Conservation (phyloP, 1,284 basidiomycete species). For the Farysia itapuensis region DNA sequence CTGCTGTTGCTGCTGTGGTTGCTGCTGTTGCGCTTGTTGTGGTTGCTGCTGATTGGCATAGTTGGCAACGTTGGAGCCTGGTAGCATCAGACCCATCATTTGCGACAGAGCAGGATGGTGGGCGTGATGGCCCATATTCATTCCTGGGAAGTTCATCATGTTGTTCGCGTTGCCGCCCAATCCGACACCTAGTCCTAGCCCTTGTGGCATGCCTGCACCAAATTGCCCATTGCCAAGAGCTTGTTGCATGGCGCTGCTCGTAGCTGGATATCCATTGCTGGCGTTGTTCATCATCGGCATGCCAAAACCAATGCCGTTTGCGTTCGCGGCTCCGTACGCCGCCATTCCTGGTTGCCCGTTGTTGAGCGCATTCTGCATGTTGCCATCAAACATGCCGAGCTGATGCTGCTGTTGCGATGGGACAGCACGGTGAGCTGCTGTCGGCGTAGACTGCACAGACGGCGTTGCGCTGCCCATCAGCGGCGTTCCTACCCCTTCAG, state of each 20-base stretch:
- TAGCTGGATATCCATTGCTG: slow-evolving; percentile 9
- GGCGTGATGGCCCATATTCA: slow-evolving; percentile 1
- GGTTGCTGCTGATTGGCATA: neutral
- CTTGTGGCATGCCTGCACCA: neutral
- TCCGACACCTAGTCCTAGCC: no score
- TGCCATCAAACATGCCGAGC: no score
- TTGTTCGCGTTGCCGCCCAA: neutral
- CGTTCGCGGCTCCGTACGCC: neutral
- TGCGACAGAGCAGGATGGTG: slow-evolving; percentile 21
- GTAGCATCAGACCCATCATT: slow-evolving; percentile 31
- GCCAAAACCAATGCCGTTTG: neutral
- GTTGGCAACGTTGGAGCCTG: neutral
- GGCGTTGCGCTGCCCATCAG: slow-evolving; percentile 28
- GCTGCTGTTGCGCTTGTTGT: slow-evolving; percentile 11
- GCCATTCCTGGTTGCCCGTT: slow-evolving; percentile 1
- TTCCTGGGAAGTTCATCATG: slow-evolving; percentile 6
- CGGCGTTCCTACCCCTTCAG: slow-evolving; percentile 9
- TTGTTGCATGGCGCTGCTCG: slow-evolving; percentile 15
- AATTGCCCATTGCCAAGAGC: slow-evolving; percentile 20
- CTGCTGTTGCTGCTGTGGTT: slow-evolving; percentile 6
- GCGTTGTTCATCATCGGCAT: slow-evolving; percentile 29
- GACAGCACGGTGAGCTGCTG: slow-evolving; percentile 24
- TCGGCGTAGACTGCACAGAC: slow-evolving; percentile 32
- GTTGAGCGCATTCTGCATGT: no score
- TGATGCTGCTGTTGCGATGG: slow-evolving; percentile 20